These are phyloP conservation scores for Teratosphaeria nubilosa DNA, from an alignment of 2,329 filamentous ascomycete species.

Conservation along the genomic window DNA sequence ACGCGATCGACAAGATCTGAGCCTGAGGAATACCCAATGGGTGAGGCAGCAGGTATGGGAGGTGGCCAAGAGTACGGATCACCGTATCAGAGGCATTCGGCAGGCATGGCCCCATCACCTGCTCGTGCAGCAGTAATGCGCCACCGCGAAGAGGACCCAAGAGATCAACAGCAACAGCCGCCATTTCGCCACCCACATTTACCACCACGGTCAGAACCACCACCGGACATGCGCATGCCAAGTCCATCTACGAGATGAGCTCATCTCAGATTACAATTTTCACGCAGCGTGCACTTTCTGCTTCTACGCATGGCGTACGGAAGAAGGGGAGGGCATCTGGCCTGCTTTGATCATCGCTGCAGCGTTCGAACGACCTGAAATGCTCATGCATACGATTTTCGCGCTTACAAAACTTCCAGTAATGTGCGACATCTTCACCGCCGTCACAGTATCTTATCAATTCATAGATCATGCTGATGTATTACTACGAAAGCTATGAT, in stretches of 20 bases:
- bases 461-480: neutral
- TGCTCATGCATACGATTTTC: neutral
- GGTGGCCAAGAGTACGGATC: slow-evolving; percentile 15
- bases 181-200: neutral
- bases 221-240: neutral
- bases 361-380: slow-evolving; percentile 3
- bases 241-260: neutral
- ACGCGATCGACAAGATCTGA: slow-evolving; percentile 14
- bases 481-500: neutral
- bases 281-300: neutral
- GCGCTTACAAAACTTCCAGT: neutral
- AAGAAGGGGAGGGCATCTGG: neutral
- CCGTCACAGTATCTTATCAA: neutral
- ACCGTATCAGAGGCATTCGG: slow-evolving; percentile 13
- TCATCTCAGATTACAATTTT: neutral
- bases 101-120: slow-evolving; percentile 14
- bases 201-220: neutral
- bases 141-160: slow-evolving; percentile 12
- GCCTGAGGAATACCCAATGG: slow-evolving; percentile 3
- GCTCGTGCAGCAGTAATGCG: slow-evolving; percentile 17
- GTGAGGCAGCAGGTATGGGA: neutral
- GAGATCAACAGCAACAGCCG: neutral
- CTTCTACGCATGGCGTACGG: neutral
- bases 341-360: neutral
- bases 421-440: neutral